Base-by-base conservation (phyloP, 1,284 basidiomycete genomes). In the Stygiomarasmius scandens region DNA sequence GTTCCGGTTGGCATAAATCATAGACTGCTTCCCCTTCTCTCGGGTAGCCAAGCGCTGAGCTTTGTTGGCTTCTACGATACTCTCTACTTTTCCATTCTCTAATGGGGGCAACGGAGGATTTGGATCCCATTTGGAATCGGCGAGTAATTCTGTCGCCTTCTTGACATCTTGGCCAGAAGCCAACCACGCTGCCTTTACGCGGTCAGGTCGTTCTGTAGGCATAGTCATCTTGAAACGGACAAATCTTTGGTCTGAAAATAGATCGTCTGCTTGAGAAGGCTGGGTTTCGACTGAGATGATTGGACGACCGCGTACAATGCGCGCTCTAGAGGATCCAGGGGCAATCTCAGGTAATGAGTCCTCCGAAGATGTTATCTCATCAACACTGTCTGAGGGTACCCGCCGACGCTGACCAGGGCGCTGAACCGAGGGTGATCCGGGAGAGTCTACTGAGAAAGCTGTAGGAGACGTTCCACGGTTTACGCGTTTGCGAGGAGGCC, bases 1-100 rank as follows among this genome's bases (percentile, higher is more conserved):
- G 36, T 76, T 69, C 57, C 87, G 82, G 61, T 86, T 87, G 51
- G 85, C 85, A 63, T 92, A 92, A 55, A 92, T 92, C 68, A 84
- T 78, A 11, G 89, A 92, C 67, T 84, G 87, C 69, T 88, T 89
- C 11, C 85, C 89, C 69, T 87, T 86, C 71, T 90, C 87, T 66
- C 78, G 85, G 56, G 77, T 78, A 34, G 85, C 83, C 20, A 79
- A 80, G 57, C 85, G 78, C 61, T 79, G 81, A 1, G 86, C 86
- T 64, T 83, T 85, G 24, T 75, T 80, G 12, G 85, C 86, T 61
- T 90, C 86, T 49, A 89, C 86, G 24, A 90, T 69, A 64, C 89
- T 89, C 58, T 79, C 82, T 24, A 90, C 85, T 52, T 85, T 79
- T 20, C 88, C 87, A 16, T 76, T 62, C 11, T 72, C 76, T 55